phyloP scores from a whole-genome alignment of 225 moss, liverwort and hornwort genomes.

The Bryoerythrophyllum caledonicum region DNA sequence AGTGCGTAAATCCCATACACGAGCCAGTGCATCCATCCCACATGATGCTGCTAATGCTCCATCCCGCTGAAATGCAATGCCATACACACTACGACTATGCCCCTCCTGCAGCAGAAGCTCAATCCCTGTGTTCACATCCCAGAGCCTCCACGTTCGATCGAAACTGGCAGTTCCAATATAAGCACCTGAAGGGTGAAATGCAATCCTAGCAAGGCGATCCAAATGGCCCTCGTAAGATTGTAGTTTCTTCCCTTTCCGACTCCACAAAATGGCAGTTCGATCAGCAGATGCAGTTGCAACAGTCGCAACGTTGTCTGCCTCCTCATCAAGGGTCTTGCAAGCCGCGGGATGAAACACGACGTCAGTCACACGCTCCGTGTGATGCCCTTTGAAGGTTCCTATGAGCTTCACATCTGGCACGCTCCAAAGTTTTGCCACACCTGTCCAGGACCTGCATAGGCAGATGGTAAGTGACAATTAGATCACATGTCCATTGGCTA shows the following conservation, averaged over 20 bases:
- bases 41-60: slow-evolving; percentile 92
- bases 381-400: slow-evolving; percentile 70
- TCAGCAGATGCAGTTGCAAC: slow-evolving; percentile 96
- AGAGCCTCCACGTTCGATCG: slow-evolving; percentile 97
- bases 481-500: background rate
- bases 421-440: slow-evolving; percentile 92
- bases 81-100: slow-evolving; percentile 94
- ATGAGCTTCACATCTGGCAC: slow-evolving; percentile 70
- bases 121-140: slow-evolving; percentile 90
- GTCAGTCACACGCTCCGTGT: slow-evolving; percentile 91
- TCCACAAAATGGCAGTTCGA: slow-evolving; percentile 85
- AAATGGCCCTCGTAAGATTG: slow-evolving; percentile 86
- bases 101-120: slow-evolving; percentile 97
- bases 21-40: slow-evolving; percentile 93
- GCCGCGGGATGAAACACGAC: slow-evolving; percentile 83
- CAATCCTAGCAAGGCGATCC: slow-evolving; percentile 89
- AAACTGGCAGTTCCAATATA: slow-evolving; percentile 97
- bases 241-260: slow-evolving; percentile 71
- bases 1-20: slow-evolving; percentile 94
- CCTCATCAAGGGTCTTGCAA: slow-evolving; percentile 54
- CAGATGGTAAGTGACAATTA: slow-evolving; percentile 14
- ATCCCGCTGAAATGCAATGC: slow-evolving; percentile 86
- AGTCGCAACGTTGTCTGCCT: slow-evolving; percentile 77
- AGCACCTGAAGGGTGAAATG: slow-evolving; percentile 92
- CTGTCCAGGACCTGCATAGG: slow-evolving; percentile 59